Conservation (phyloP, 1,284 basidiomycete genomes). For the Puccinia brachypodii region DNA sequence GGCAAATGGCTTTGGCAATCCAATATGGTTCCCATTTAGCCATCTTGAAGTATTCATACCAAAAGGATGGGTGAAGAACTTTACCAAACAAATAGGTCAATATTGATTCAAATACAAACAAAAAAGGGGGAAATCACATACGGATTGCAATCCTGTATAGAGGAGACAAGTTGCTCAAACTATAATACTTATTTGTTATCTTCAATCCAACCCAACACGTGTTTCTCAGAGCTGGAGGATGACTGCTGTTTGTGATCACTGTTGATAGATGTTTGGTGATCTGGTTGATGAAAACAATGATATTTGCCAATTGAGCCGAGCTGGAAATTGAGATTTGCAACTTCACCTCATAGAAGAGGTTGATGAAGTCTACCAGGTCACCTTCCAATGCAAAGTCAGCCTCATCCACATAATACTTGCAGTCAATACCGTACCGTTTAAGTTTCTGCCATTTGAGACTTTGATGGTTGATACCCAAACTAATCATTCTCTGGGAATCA, state of each 20-base stretch:
- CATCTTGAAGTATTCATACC: not conserved
- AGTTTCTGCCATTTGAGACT: not conserved
- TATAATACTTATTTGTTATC: constrained; percentile 8
- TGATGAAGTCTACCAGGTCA: not conserved
- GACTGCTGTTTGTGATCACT: not conserved
- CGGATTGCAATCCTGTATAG: not conserved
- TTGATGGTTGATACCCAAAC: not conserved
- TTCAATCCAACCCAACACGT: not conserved
- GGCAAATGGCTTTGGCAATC: not conserved
- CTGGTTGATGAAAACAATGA: not conserved
- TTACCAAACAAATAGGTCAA: not conserved
- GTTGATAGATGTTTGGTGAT: not conserved
- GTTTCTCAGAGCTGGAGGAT: not conserved
- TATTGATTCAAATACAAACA: not conserved
- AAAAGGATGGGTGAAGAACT: not conserved
- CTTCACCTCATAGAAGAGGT: not conserved
- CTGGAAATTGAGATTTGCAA: not conserved
- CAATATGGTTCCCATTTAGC: not conserved
- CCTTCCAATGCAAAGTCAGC: not conserved
- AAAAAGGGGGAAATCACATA: not conserved
- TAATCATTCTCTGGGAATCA: too few relatives aligned
- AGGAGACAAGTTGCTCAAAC: not conserved
- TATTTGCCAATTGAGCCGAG: not conserved
- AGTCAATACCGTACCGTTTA: not conserved
- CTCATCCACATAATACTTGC: not conserved